phyloP scores from a whole-genome alignment of 2,329 filamentous ascomycete genomes.

The Pseudopyricularia javanii region DNA sequence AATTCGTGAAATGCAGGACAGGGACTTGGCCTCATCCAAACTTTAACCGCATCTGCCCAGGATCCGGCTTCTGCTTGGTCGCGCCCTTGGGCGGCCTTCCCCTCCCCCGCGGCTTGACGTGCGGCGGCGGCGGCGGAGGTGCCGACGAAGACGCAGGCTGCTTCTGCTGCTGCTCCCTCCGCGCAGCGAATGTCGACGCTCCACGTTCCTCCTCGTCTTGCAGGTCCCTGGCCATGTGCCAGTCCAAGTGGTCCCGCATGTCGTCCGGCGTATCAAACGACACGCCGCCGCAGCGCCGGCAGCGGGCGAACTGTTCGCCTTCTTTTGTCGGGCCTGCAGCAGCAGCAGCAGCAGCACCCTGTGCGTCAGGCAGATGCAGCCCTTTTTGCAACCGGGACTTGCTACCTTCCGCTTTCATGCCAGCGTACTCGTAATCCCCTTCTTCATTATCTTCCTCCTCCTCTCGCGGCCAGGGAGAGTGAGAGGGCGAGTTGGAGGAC shows the following conservation, averaged over 20 bases:
- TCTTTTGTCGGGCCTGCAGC: background rate
- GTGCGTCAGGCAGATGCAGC: background rate
- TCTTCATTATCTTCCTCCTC: too few relatives aligned
- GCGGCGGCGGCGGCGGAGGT: too few relatives aligned
- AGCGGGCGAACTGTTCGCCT: conserved; percentile 20
- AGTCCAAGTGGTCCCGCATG: conserved; percentile 72
- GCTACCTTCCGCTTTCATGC: background rate
- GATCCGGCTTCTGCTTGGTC: background rate
- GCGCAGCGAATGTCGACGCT: conserved; percentile 27
- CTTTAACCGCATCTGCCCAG: background rate
- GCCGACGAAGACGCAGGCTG: conserved; percentile 23
- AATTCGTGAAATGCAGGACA: background rate
- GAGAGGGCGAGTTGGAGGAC: too few relatives aligned
- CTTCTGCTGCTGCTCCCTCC: conserved; percentile 14
- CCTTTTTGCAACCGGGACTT: background rate
- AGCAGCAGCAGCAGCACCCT: background rate
- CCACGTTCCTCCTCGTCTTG: conserved; percentile 52
- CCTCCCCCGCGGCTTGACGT: background rate
- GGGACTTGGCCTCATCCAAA: too few relatives aligned
- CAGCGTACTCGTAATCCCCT: background rate
- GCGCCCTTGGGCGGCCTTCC: background rate
- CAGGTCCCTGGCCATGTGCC: conserved; percentile 86
- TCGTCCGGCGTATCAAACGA: conserved; percentile 44
- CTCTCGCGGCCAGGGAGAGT: too few relatives aligned
- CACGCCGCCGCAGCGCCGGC: conserved; percentile 49